Conservation (phyloP, 306 rosid species). For the Cucurbita maxima region DNA sequence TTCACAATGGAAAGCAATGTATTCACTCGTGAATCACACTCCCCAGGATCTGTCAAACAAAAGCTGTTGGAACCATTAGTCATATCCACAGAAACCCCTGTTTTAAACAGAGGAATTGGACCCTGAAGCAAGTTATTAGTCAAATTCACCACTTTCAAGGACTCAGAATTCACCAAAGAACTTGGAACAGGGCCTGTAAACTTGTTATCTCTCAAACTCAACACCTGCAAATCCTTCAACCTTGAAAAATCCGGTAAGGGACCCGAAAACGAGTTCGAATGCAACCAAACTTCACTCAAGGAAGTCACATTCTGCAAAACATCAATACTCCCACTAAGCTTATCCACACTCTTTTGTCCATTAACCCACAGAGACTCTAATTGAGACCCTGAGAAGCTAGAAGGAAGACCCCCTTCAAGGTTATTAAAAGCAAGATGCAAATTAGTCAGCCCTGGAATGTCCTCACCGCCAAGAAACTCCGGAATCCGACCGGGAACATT, state of each 20-base stretch:
- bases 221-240: slow-evolving; percentile 29
- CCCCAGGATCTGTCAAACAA: slow-evolving; percentile 44
- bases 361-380: slow-evolving; percentile 68
- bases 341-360: slow-evolving; percentile 42
- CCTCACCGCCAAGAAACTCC: slow-evolving; percentile 27
- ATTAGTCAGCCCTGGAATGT: slow-evolving; percentile 33
- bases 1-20: slow-evolving; percentile 36
- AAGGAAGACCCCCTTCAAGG: slow-evolving; percentile 49
- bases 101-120: slow-evolving; percentile 39
- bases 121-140: slow-evolving; percentile 69
- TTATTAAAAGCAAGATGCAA: slow-evolving; percentile 60
- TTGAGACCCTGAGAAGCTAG: slow-evolving; percentile 29
- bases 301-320: slow-evolving; percentile 57
- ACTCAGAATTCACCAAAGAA: slow-evolving; percentile 36
- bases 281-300: slow-evolving; percentile 68
- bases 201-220: slow-evolving; percentile 62
- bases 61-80: slow-evolving; percentile 41
- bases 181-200: slow-evolving; percentile 57
- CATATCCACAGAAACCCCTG: slow-evolving; percentile 49
- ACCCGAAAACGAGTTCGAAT: slow-evolving; percentile 48
- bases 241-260: slow-evolving; percentile 54
- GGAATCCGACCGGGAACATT: slow-evolving; percentile 50
- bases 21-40: slow-evolving; percentile 45
- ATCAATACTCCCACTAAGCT: slow-evolving; percentile 38
- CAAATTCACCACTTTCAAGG: slow-evolving; percentile 48